These are phyloP conservation scores for Glaciozyma martinii DNA, from an alignment of 768 basidiomycete genomes.

Conservation along the genomic window DNA sequence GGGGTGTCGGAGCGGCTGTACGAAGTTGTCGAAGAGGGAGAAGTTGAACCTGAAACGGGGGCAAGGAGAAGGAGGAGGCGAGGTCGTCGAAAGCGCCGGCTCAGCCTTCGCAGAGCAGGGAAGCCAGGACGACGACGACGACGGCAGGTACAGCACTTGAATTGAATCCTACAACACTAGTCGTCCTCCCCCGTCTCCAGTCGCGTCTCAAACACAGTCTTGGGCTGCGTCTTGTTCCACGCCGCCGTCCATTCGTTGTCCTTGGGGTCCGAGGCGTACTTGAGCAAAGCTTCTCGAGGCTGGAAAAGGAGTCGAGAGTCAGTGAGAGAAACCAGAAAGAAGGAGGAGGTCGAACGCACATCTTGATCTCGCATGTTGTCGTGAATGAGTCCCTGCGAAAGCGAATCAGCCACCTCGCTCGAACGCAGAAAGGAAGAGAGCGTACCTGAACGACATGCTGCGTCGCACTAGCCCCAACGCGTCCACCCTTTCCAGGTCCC, in stretches of 20 bases:
- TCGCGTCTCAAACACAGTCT: slow-evolving; percentile 56
- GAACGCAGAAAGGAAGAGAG: too few species aligned
- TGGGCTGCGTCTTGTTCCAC: slow-evolving; percentile 53
- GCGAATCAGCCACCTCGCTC: too few species aligned
- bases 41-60: too few species aligned
- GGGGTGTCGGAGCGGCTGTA: too few species aligned
- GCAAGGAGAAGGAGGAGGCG: too few species aligned
- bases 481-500: slow-evolving; percentile 85
- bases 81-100: too few species aligned
- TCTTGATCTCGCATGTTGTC: slow-evolving; percentile 88
- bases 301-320: slow-evolving; percentile 38
- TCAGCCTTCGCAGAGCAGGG: too few species aligned
- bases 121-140: too few species aligned
- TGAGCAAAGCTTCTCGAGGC: slow-evolving; percentile 95
- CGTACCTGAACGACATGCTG: slow-evolving; percentile 82
- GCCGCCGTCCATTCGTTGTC: slow-evolving; percentile 71
- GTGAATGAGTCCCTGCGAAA: slow-evolving; percentile 57
- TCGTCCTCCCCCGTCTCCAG: slow-evolving; percentile 44
- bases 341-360: slow-evolving; percentile 45
- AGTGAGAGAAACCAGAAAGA: not conserved
- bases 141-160: too few species aligned
- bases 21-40: too few species aligned
- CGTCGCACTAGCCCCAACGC: slow-evolving; percentile 92
- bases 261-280: slow-evolving; percentile 65
- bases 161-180: slow-evolving; percentile 38